These are phyloP conservation scores for Trichoderma afroharzianum DNA, from an alignment of 2,329 filamentous ascomycete species.

Conservation along the genomic window DNA sequence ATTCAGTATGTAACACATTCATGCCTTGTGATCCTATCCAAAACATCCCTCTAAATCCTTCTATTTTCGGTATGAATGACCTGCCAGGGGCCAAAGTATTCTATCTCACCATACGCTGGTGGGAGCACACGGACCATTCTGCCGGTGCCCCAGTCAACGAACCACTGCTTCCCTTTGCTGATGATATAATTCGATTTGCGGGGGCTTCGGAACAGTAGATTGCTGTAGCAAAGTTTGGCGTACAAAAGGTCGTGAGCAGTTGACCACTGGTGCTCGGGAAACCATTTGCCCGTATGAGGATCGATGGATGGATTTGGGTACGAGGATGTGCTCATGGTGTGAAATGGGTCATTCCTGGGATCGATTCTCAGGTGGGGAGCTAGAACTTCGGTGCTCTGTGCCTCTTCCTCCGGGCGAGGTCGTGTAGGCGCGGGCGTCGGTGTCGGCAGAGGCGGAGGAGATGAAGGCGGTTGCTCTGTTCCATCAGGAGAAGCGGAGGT, in stretches of 20 bases:
- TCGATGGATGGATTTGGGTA: constrained; percentile 45
- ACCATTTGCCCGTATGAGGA: constrained; percentile 53
- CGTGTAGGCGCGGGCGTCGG: constrained; percentile 16
- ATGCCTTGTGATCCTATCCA: neutral
- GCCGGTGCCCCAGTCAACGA: constrained; percentile 57
- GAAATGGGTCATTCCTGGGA: constrained; percentile 31
- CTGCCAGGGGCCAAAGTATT: constrained; percentile 49
- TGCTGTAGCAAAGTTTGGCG: constrained; percentile 58
- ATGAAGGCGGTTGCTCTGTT: constrained; percentile 18
- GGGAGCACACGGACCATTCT: constrained; percentile 52
- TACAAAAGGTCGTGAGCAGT: constrained; percentile 56
- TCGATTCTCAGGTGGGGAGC: constrained; percentile 22
- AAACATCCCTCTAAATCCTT: constrained; percentile 34
- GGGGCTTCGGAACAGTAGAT: constrained; percentile 53
- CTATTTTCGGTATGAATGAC: constrained; percentile 48
- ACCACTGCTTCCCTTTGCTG: constrained; percentile 55
- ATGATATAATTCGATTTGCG: constrained; percentile 57
- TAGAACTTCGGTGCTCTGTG: constrained; percentile 14
- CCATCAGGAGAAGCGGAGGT: neutral
- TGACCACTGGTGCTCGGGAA: constrained; percentile 53
- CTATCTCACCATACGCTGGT: constrained; percentile 51
- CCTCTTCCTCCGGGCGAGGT: constrained; percentile 16
- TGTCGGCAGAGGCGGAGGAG: constrained; percentile 16
- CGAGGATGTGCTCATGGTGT: constrained; percentile 43
- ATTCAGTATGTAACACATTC: neutral